phyloP scores from a whole-genome alignment of 495 filamentous ascomycete species.

The Aspergillus homomorphus region DNA sequence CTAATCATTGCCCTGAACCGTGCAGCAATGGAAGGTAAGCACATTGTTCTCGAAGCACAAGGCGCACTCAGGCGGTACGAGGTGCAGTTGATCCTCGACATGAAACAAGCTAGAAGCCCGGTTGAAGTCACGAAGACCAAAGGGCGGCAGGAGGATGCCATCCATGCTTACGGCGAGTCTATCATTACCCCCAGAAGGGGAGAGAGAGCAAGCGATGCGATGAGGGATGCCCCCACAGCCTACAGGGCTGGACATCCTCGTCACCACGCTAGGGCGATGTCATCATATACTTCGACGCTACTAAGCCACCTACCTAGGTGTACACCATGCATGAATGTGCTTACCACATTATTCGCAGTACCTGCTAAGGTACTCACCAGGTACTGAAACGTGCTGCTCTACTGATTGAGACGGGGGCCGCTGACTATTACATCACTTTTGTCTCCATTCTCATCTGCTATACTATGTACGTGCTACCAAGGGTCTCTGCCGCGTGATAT shows the following conservation, averaged over 20 bases:
- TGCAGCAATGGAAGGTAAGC: neutral
- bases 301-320: neutral
- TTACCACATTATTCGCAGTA: neutral
- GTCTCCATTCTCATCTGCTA: neutral
- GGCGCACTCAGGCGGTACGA: neutral
- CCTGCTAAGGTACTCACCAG: neutral
- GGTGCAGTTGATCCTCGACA: conserved; percentile 2
- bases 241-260: neutral
- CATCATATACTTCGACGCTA: neutral
- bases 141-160: neutral
- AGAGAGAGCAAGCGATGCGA: neutral
- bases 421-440: too few relatives aligned
- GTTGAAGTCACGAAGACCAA: neutral
- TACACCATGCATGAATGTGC: neutral
- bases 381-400: neutral
- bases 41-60: conserved; percentile 6
- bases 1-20: neutral
- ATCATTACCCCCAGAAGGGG: neutral
- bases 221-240: neutral
- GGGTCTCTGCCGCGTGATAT: neutral
- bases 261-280: neutral
- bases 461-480: too few relatives aligned
- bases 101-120: conserved; percentile 8
- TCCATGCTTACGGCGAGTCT: neutral
- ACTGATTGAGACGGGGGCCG: neutral